phyloP scores from a whole-genome alignment of 768 basidiomycete species.

The Dacryopinax primogenitus region DNA sequence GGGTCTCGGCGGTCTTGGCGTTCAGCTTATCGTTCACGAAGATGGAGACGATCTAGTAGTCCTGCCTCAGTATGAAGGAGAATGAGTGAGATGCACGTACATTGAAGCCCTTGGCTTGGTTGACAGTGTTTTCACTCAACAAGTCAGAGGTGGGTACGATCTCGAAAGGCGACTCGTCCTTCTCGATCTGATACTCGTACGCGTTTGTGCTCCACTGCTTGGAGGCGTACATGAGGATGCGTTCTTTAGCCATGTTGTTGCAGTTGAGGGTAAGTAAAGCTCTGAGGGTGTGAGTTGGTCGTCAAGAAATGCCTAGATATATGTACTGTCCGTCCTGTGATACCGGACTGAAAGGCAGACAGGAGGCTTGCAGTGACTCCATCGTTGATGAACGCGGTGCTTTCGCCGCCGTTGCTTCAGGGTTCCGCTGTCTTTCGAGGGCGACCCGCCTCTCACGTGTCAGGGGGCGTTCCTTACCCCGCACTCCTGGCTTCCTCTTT shows the following conservation, averaged over 20 bases:
- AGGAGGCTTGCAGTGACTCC: neutral
- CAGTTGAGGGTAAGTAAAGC: neutral
- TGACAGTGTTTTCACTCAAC: neutral
- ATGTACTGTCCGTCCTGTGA: too few species aligned
- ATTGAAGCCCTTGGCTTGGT: neutral
- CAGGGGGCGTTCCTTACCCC: neutral
- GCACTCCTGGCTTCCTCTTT: neutral
- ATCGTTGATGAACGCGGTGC: neutral
- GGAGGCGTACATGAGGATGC: neutral
- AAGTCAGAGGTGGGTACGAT: neutral
- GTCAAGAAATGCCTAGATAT: too few species aligned
- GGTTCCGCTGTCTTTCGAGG: neutral
- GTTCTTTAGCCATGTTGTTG: neutral
- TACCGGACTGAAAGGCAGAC: neutral
- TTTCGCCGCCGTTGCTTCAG: neutral
- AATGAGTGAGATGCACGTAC: neutral
- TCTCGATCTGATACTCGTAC: neutral
- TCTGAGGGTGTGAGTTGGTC: too few species aligned
- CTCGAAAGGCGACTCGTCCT: neutral
- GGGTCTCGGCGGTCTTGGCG: constrained; percentile 13
- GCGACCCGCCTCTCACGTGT: too few species aligned
- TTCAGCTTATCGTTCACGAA: constrained; percentile 19
- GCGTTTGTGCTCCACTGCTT: neutral
- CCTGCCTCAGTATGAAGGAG: constrained; percentile 8
- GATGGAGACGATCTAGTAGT: constrained; percentile 17